phyloP scores from a whole-genome alignment of 805 yeast genomes.

The Wickerhamiella cacticola region DNA sequence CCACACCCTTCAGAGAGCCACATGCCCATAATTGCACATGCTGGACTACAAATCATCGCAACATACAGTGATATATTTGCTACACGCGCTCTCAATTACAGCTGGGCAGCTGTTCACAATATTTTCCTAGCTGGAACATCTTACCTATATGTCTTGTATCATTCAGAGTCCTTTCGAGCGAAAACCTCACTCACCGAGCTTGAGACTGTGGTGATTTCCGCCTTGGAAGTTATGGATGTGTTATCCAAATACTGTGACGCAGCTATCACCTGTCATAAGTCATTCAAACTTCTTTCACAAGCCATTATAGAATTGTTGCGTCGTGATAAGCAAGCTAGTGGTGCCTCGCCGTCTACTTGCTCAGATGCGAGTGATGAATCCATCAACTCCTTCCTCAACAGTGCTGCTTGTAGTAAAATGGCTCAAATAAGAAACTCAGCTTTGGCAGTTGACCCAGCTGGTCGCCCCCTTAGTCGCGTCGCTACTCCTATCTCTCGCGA shows the following conservation, averaged over 20 bases:
- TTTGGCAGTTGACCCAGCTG: no score
- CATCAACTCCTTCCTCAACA: conserved; percentile 4
- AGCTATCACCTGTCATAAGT: conserved; percentile 15
- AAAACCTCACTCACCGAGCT: conserved; percentile 31
- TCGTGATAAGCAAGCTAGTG: conserved; percentile 3
- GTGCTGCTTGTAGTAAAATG: neutral
- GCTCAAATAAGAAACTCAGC: no score
- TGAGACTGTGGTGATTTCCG: conserved; percentile 14
- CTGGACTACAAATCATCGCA: conserved; percentile 54
- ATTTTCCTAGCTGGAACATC: conserved; percentile 83
- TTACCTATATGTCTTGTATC: conserved; percentile 63
- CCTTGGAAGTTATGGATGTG: conserved; percentile 14
- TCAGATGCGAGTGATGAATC: conserved; percentile 9
- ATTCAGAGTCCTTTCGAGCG: conserved; percentile 43
- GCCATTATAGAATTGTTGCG: conserved; percentile 15
- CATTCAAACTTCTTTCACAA: conserved; percentile 13
- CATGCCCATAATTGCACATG: conserved; percentile 43
- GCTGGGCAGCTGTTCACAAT: conserved; percentile 90
- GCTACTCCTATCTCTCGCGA: no score
- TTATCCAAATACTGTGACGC: conserved; percentile 16
- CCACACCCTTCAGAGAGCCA: conserved; percentile 43
- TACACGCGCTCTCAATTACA: conserved; percentile 58
- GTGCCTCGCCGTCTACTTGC: conserved; percentile 1
- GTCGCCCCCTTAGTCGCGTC: no score
- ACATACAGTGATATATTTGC: conserved; percentile 48